phyloP scores from a whole-genome alignment of 2,329 filamentous ascomycete genomes.

The Massarina eburnea region DNA sequence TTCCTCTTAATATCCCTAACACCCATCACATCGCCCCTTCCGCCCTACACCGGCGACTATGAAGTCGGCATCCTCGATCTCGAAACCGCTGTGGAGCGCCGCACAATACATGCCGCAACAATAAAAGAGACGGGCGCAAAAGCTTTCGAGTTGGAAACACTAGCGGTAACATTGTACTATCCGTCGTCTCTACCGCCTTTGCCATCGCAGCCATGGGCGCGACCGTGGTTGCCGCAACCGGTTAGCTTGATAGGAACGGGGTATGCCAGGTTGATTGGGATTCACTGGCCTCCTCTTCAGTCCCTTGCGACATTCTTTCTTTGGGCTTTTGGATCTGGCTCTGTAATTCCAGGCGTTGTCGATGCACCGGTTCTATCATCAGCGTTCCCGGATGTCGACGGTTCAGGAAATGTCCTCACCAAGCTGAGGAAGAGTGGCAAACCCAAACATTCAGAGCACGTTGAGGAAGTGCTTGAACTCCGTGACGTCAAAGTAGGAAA shows the following conservation, averaged over 20 bases:
- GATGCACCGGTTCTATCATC: slow-evolving; percentile 44
- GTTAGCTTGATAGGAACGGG: slow-evolving; percentile 47
- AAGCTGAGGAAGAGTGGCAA: not conserved
- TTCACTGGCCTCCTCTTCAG: slow-evolving; percentile 41
- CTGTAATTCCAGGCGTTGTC: slow-evolving; percentile 47
- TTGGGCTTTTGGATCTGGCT: slow-evolving; percentile 46
- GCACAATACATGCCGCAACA: slow-evolving; percentile 38
- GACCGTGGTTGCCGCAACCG: slow-evolving; percentile 49
- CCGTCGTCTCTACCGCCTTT: slow-evolving; percentile 36
- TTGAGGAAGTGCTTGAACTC: slow-evolving; percentile 8
- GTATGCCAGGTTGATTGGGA: slow-evolving; percentile 46
- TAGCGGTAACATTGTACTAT: slow-evolving; percentile 51
- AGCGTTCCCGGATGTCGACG: slow-evolving; percentile 1
- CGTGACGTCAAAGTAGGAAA: slow-evolving; percentile 16
- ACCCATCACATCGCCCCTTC: slow-evolving; percentile 46
- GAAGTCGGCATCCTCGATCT: slow-evolving; percentile 49
- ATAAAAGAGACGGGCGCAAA: slow-evolving; percentile 43
- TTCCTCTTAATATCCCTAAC: slow-evolving; percentile 44
- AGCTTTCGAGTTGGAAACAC: slow-evolving; percentile 49
- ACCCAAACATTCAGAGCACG: slow-evolving; percentile 20
- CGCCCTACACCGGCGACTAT: slow-evolving; percentile 46
- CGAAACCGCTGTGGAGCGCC: slow-evolving; percentile 42
- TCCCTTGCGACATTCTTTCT: slow-evolving; percentile 44
- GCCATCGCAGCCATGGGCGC: slow-evolving; percentile 34
- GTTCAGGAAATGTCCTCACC: slow-evolving; percentile 1